Evolutionary conservation across 2,329 filamentous ascomycete genomes (phyloP).

Genomic region (Sphaerulina musiva): DNA sequence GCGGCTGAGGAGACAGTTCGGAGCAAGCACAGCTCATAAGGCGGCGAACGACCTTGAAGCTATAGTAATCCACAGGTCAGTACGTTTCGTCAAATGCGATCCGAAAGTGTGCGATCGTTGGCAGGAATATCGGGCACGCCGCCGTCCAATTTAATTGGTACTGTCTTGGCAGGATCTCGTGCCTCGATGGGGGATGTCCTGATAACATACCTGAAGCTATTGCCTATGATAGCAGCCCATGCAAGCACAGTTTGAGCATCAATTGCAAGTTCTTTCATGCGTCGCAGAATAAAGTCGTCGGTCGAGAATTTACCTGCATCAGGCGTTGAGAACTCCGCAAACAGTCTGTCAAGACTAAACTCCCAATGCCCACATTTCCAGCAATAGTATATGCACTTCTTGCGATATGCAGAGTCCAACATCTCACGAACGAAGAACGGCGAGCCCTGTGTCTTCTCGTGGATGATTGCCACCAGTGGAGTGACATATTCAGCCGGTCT

Average conservation of each 20-base stretch:
- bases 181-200: no score
- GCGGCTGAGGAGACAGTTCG: conserved; percentile 42
- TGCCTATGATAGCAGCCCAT: conserved; percentile 80
- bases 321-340: conserved; percentile 74
- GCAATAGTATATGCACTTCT: conserved; percentile 84
- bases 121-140: not conserved
- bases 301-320: conserved; percentile 74
- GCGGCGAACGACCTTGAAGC: conserved; percentile 70
- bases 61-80: not conserved
- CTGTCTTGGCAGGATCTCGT: no score
- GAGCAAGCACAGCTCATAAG: conserved; percentile 70
- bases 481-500: conserved; percentile 56
- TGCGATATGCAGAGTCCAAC: conserved; percentile 78
- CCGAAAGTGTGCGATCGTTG: no score
- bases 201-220: conserved; percentile 54
- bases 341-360: conserved; percentile 78
- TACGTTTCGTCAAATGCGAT: not conserved
- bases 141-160: not conserved
- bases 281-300: conserved; percentile 71
- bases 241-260: conserved; percentile 72
- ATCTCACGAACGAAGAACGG: conserved; percentile 90
- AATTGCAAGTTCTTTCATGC: conserved; percentile 67
- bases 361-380: conserved; percentile 77
- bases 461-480: conserved; percentile 73
- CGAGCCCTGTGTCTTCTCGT: conserved; percentile 86